Base-by-base conservation (phyloP, 2,329 filamentous ascomycete genomes). In the Remersonia thermophila region DNA sequence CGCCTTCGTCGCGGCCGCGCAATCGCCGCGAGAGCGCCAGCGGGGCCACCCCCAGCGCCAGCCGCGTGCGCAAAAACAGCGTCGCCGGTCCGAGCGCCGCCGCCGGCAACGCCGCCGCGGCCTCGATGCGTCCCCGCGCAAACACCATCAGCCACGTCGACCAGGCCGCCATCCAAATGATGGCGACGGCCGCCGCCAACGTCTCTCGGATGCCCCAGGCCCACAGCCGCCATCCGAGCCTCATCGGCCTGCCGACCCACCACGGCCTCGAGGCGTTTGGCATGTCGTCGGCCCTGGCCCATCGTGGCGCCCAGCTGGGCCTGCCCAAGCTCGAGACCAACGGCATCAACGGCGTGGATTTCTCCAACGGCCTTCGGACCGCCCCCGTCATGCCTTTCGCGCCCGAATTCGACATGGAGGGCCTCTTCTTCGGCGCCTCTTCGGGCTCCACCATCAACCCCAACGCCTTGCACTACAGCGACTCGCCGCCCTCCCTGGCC, bases 81-180 rank as follows among this genome's bases (percentile, higher is more conserved):
- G 75, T 93, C 39, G 86, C 80, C 32, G 77, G 73, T 47, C 47
- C 60, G 27, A 63, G 57, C 45, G 58, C 61, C 18, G 54, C 58
- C 12, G 62, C 62, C 32, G 62, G 60, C 34, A 69, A 65, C 47
- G 67, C 61, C 34, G 66, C 61, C 43, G 60, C 65, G 36, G 66
- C 69, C 36, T 67, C 70, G 10, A 87, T 89, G 74, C 73, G 91
- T 46, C 91, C 89, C 15, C 71, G 91, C 50, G 89, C 91, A 37
- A 96, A 96, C 55, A 98, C 91, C 27, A 93, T 98, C 53, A 91
- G 87, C 54, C 87, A 96, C 57, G 77, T 96, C 38, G 91, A 95
- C 55, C 73, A 75, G 39, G 68, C 70, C 36, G 74, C 79, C 28
- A 72, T 93, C 56, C 83, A 80, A 49, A 73, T 91, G 60, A 68